Evolutionary conservation across 2,329 filamentous ascomycete species (phyloP).

Genomic region (Spiromastix sp.): DNA sequence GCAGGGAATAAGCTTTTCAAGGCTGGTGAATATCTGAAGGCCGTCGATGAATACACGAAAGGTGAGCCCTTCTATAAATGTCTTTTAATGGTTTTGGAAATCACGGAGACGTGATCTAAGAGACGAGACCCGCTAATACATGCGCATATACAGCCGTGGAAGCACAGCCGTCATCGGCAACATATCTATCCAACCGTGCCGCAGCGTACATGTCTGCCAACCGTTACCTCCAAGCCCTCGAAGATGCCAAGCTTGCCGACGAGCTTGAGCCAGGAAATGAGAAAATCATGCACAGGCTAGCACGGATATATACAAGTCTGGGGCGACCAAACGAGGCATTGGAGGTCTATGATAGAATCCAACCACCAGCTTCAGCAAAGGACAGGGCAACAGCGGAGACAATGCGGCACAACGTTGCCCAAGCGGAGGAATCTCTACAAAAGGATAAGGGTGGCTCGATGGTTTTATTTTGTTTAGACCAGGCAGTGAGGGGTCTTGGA

Average conservation of each 20-base stretch:
- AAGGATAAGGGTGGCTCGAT: slow-evolving; percentile 76
- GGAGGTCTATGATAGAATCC: slow-evolving; percentile 68
- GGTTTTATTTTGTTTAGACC: slow-evolving; percentile 83
- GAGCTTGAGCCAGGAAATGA: slow-evolving; percentile 75
- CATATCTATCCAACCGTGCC: slow-evolving; percentile 88
- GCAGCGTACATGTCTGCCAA: slow-evolving; percentile 87
- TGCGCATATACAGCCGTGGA: slow-evolving; percentile 60
- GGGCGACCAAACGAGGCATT: slow-evolving; percentile 82
- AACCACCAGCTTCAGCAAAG: slow-evolving; percentile 70
- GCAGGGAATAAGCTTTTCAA: slow-evolving; percentile 96
- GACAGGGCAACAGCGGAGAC: slow-evolving; percentile 73
- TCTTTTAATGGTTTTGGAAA: slow-evolving; percentile 6
- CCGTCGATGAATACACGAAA: slow-evolving; percentile 90
- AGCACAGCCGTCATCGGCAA: slow-evolving; percentile 72
- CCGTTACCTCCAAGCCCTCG: slow-evolving; percentile 67
- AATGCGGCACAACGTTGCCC: slow-evolving; percentile 72
- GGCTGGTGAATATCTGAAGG: slow-evolving; percentile 76
- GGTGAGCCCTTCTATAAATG: slow-evolving; percentile 46
- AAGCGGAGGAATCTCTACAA: slow-evolving; percentile 66
- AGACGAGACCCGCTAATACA: background rate
- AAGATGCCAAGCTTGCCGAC: slow-evolving; percentile 74
- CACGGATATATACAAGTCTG: slow-evolving; percentile 78
- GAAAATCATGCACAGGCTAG: slow-evolving; percentile 80
- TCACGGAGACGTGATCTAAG: background rate
- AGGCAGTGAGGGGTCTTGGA: slow-evolving; percentile 74